Base-by-base conservation (phyloP, 2,329 filamentous ascomycete species). In the Geoglossum cookeanum region DNA sequence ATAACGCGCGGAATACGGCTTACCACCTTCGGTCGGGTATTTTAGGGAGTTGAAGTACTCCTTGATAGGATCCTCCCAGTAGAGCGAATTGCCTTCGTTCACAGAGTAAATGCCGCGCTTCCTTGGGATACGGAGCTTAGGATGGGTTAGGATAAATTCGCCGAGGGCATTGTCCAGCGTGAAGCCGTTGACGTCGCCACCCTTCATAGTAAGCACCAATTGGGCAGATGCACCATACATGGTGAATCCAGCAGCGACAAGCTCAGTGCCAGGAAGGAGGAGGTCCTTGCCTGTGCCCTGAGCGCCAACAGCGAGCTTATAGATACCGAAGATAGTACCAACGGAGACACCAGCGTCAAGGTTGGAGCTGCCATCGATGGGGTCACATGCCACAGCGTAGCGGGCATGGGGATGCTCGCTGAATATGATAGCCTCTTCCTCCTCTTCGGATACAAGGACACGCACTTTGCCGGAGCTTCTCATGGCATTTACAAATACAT, bases 191-290 rank as follows among this genome's bases (percentile, higher is more conserved):
- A 98, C 92, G 60, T 74, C 79, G 62, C 90, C 87, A 63, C 83
- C 87, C 72, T 85, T 87, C 89, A 97, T 96, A 64, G 92, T 98
- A 68, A 98, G 85, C 66, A 98, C 92, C 51, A 98, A 78, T 75
- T 97, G 91, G 3, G 92, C 83, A 2, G 90, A 96, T 64, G 92
- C 92, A 67, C 92, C 92, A 73, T 98, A 98, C 92, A 98, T 98
- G 72, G 92, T 98, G 78, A 98, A 98, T n/a, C 92, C 92, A 27
- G 87, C 84, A 39, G 92, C 91, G 22, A 97, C 80, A 63, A 97
- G 80, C 72, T 96, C 90, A 1, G 86, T 91, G 58, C 92, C 92
- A 0, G 92, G 86, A 71, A 83, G 83, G 59, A 97, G 79, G 60
- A 98, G 79, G 69, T 97, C 90, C 66, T 94, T 88, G 64, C 85